phyloP scores from a whole-genome alignment of 2,329 filamentous ascomycete species.

The Rhynchosporium secalis region DNA sequence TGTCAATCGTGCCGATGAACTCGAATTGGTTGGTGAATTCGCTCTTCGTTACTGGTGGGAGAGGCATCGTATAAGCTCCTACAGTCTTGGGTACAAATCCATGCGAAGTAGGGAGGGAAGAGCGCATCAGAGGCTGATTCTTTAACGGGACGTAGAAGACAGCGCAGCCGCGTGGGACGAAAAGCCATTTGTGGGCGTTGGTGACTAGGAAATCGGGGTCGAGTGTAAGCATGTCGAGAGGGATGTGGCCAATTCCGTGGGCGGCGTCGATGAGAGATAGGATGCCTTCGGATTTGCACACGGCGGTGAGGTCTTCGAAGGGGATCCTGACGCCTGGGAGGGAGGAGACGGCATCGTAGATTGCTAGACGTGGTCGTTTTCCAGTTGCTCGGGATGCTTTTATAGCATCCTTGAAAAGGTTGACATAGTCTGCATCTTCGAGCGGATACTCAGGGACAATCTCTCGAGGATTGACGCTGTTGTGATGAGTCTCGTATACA shows the following conservation, averaged over 20 bases:
- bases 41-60: constrained; percentile 46
- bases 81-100: constrained; percentile 60
- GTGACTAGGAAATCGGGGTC: constrained; percentile 84
- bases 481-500: constrained; percentile 63
- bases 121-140: constrained; percentile 74
- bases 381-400: constrained; percentile 52
- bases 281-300: constrained; percentile 67
- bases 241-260: constrained; percentile 79
- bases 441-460: constrained; percentile 69
- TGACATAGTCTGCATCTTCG: constrained; percentile 65
- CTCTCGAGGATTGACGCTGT: constrained; percentile 47
- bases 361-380: constrained; percentile 63
- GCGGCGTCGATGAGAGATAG: constrained; percentile 75
- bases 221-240: constrained; percentile 63
- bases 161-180: constrained; percentile 75
- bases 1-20: constrained; percentile 75
- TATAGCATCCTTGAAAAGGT: constrained; percentile 61
- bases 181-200: constrained; percentile 90
- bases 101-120: constrained; percentile 77
- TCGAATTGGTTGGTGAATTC: constrained; percentile 71
- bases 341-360: constrained; percentile 81
- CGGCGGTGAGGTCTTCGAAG: constrained; percentile 64
- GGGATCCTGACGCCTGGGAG: constrained; percentile 79
- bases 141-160: constrained; percentile 75
- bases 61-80: constrained; percentile 37